These are phyloP conservation scores for Neoarthrinium moseri DNA, from an alignment of 2,329 filamentous ascomycete genomes.

Conservation along the genomic window DNA sequence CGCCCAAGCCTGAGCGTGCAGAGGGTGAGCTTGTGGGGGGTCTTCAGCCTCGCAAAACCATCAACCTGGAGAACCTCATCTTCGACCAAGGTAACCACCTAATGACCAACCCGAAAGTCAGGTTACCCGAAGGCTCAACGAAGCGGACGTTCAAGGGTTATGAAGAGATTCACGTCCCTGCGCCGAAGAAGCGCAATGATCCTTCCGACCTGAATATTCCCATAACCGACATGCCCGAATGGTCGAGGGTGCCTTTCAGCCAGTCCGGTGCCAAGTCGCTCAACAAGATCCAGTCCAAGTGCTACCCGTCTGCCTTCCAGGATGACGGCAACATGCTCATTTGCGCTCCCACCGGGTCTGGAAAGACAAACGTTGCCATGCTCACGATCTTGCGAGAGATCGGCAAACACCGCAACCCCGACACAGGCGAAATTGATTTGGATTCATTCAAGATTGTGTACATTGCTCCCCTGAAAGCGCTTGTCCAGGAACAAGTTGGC, in stretches of 20 bases:
- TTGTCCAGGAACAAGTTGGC: constrained; percentile 97
- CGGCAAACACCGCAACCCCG: constrained; percentile 86
- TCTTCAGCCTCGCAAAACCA: constrained; percentile 79
- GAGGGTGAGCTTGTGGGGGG: constrained; percentile 76
- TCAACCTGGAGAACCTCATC: constrained; percentile 93
- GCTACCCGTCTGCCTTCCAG: constrained; percentile 85
- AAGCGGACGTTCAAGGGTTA: constrained; percentile 97
- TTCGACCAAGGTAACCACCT: constrained; percentile 98
- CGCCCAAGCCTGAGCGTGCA: constrained; percentile 50
- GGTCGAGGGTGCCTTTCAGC: constrained; percentile 85
- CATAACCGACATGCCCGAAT: constrained; percentile 85
- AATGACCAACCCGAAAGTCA: constrained; percentile 98
- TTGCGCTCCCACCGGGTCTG: constrained; percentile 94
- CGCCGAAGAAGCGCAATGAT: constrained; percentile 83
- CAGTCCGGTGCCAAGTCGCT: constrained; percentile 69
- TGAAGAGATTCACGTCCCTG: constrained; percentile 95
- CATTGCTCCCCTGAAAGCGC: constrained; percentile 90
- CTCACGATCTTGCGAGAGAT: constrained; percentile 93
- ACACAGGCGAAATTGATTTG: constrained; percentile 90
- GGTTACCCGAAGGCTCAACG: constrained; percentile 88
- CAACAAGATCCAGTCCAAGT: constrained; percentile 94
- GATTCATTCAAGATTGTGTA: constrained; percentile 99
- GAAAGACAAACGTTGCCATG: constrained; percentile 99
- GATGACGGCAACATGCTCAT: constrained; percentile 97
- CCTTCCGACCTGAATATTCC: constrained; percentile 79